Conservation (phyloP, 2,329 filamentous ascomycete genomes). For the Coniochaeta hoffmannii region DNA sequence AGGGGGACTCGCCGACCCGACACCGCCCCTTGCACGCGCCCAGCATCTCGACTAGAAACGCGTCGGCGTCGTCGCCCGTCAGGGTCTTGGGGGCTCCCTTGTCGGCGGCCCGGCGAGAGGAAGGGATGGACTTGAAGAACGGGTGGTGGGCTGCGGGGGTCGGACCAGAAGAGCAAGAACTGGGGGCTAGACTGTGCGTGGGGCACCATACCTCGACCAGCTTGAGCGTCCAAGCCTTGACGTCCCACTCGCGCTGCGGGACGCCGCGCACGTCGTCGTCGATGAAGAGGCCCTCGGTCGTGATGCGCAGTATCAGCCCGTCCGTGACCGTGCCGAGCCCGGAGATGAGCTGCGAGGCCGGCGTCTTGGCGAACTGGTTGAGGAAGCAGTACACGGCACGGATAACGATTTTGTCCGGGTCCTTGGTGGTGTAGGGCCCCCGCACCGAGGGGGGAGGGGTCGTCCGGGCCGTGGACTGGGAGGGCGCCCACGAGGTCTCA, state of each 20-base stretch:
- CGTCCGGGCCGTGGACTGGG: conserved; percentile 74
- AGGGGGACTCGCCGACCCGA: conserved; percentile 38
- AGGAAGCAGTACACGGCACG: conserved; percentile 89
- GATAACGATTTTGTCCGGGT: conserved; percentile 94
- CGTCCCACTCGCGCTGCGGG: conserved; percentile 95
- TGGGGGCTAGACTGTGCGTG: conserved; percentile 48
- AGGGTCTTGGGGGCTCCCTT: conserved; percentile 43
- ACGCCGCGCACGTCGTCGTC: conserved; percentile 90
- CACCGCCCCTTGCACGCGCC: conserved; percentile 59
- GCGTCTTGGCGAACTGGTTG: conserved; percentile 81
- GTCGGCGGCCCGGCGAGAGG: conserved; percentile 37
- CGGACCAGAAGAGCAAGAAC: conserved; percentile 28
- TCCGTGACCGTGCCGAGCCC: conserved; percentile 83
- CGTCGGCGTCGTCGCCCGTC: conserved; percentile 58
- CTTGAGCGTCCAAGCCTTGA: conserved; percentile 97
- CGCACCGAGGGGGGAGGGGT: conserved; percentile 74
- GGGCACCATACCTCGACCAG: conserved; percentile 82
- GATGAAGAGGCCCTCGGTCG: conserved; percentile 91
- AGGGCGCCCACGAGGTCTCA: conserved; percentile 80
- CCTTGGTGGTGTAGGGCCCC: conserved; percentile 75
- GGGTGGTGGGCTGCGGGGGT: conserved; percentile 29
- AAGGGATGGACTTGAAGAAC: conserved; percentile 39
- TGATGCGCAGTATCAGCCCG: conserved; percentile 84
- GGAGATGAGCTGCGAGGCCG: conserved; percentile 81
- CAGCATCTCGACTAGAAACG: conserved; percentile 55